Conservation (phyloP, 306 rosid genomes). For the Luffa aegyptiaca region DNA sequence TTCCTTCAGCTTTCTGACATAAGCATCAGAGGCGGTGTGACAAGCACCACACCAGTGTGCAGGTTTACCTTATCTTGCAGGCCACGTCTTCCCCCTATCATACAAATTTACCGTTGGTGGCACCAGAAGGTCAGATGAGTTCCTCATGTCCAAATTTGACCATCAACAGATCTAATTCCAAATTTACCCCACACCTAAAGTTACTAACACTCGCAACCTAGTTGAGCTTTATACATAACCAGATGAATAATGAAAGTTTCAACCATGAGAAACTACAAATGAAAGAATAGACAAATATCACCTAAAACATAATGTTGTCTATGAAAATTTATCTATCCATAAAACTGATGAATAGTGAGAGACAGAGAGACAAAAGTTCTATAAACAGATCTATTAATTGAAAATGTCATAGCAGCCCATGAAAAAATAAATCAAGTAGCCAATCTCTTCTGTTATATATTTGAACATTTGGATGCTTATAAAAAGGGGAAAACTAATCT, state of each 20-base stretch:
- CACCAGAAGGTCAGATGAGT: too few relatives aligned
- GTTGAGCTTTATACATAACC: constrained; percentile 13
- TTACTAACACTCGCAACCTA: too few relatives aligned
- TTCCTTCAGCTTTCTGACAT: too few relatives aligned
- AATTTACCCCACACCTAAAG: too few relatives aligned
- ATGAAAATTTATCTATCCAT: not conserved
- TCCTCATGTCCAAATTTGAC: too few relatives aligned
- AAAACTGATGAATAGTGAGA: not conserved
- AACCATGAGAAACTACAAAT: not conserved
- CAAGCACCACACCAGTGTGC: too few relatives aligned
- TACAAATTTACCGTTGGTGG: too few relatives aligned
- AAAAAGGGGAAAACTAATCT: not conserved
- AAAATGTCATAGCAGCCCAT: not conserved
- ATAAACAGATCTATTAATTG: not conserved
- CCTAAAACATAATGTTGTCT: not conserved
- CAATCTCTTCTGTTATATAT: not conserved
- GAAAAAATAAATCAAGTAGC: not conserved
- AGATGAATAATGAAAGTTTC: not conserved
- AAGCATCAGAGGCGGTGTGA: too few relatives aligned
- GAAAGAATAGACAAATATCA: not conserved
- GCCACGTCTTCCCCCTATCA: too few relatives aligned
- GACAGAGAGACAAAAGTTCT: not conserved
- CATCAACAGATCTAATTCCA: too few relatives aligned
- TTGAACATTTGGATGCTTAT: not conserved
- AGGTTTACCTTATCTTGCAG: too few relatives aligned